Evolutionary conservation across 495 filamentous ascomycete genomes (phyloP), one percentile per base, ranked within the genome.

Genomic region (Neurospora sp.): DNA sequence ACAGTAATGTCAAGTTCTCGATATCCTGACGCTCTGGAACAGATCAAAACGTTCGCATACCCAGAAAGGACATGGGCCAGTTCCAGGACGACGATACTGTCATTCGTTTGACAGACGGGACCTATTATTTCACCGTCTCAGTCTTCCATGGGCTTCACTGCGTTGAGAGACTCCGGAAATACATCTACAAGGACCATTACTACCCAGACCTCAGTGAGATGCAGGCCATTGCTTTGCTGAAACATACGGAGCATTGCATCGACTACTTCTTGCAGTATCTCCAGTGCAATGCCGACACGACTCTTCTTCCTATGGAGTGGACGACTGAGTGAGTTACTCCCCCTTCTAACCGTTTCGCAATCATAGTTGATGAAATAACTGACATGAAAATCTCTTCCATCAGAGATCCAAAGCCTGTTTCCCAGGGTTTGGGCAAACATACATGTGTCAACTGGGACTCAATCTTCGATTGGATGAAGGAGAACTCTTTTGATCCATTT

Each of bases 271-370:
- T 69, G 31, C 72, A 73, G 39, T 73, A 73, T 39, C 38, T 73
- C 44, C 72, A 73, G 72, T 73, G 72, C 37, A 73, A 73, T 20
- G 72, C 72, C 0, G 72, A 73, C 22, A 73, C 68, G 4, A 71
- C 71, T n/a, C 48, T 72, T 20, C 22, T 72, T 35, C 71, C 71
- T 12, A 72, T 72, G 71, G 53, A 69, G 38, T 72, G 71, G 71
- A 35, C 53, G 10, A 68, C 41, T 10, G 38, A 39, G 71, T 72
- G 14, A 69, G 71, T 46, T 4, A 39, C 38, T 39, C 4, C 39
- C 39, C 39, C 39, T 2, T 39, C 2, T 37, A 39, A 11, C 31
- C 41, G 27, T 39, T 38, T n/a, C 40, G 5, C 42, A 10, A 20
- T 20, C 18, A 5, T 2, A 27, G 5, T 22, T 5, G 2, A 22